Percentiles rank a stretch among this genome's conserved stretches.
phyloP scores from a whole-genome alignment of 805 yeast genomes.

The Ascoidea rubescens region DNA sequence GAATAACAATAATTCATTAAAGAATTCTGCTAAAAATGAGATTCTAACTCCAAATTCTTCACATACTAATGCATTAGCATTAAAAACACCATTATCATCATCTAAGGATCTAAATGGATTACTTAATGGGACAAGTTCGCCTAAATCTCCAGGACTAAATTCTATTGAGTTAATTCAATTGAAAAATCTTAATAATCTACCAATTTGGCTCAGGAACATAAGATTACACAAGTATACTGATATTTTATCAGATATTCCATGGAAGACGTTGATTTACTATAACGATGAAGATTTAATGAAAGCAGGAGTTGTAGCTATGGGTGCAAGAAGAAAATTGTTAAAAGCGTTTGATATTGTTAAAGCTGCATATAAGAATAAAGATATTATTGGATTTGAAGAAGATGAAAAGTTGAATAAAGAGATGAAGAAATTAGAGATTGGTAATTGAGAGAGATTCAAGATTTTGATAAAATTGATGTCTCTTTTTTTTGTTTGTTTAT shows the following conservation, averaged over 20 bases:
- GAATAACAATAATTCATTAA: neutral
- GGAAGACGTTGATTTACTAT: constrained; percentile 68
- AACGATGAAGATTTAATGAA: constrained; percentile 56
- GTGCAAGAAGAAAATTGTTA: constrained; percentile 86
- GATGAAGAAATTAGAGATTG: too few species aligned
- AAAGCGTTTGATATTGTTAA: constrained; percentile 83
- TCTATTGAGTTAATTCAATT: constrained; percentile 37
- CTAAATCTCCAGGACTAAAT: constrained; percentile 31
- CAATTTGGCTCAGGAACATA: constrained; percentile 82
- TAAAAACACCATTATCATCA: constrained; percentile 11
- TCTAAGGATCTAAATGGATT: constrained; percentile 1
- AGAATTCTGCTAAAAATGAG: neutral
- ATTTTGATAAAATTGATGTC: too few species aligned
- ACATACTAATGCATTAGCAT: constrained; percentile 6
- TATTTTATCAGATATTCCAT: constrained; percentile 55
- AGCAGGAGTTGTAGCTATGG: constrained; percentile 84
- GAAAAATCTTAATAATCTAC: constrained; percentile 58
- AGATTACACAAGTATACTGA: constrained; percentile 91
- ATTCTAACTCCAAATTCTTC: neutral
- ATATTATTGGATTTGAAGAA: constrained; percentile 3
- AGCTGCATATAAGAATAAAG: constrained; percentile 31
- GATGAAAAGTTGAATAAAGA: too few species aligned
- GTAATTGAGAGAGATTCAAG: too few species aligned
- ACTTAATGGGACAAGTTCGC: constrained; percentile 7
- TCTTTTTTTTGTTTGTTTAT: too few species aligned